These are phyloP conservation scores for Myxozyma monticola DNA, from an alignment of 805 yeast species.

Conservation along the genomic window DNA sequence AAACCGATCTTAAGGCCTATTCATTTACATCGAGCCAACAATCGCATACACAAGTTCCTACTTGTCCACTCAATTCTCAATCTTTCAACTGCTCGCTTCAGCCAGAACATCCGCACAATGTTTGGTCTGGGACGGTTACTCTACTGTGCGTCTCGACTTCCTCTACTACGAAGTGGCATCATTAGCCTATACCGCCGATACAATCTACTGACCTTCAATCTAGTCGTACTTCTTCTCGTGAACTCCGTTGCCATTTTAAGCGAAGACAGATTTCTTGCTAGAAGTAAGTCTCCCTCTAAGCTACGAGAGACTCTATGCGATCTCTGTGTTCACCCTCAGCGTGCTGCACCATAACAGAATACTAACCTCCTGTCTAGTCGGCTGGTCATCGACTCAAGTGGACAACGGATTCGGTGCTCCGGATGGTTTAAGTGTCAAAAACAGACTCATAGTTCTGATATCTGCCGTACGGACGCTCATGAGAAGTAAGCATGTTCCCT, in stretches of 20 bases:
- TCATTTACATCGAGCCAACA: no score
- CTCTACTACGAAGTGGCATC: not conserved
- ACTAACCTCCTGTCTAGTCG: conserved; percentile 41
- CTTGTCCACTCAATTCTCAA: not conserved
- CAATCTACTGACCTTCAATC: not conserved
- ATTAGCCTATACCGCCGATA: not conserved
- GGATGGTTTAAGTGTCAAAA: conserved; percentile 51
- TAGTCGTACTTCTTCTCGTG: conserved; percentile 49
- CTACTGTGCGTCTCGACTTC: conserved; percentile 34
- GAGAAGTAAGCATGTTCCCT: conserved; percentile 50
- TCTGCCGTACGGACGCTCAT: conserved; percentile 73
- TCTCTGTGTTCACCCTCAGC: no score
- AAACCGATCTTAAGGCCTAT: no score
- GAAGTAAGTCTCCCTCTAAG: conserved; percentile 48
- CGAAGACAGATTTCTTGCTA: conserved; percentile 73
- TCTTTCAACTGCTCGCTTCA: not conserved
- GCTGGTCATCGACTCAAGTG: conserved; percentile 46
- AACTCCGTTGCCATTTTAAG: conserved; percentile 77
- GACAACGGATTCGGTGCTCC: conserved; percentile 47
- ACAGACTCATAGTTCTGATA: conserved; percentile 62
- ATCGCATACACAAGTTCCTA: not conserved
- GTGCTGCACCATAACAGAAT: not conserved
- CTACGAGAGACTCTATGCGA: no score
- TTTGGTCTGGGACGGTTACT: conserved; percentile 42
- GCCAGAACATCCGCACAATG: conserved; percentile 30